Evolutionary conservation across 148 eudicot genomes (phyloP).

Genomic region (Rhododendron henanense): DNA sequence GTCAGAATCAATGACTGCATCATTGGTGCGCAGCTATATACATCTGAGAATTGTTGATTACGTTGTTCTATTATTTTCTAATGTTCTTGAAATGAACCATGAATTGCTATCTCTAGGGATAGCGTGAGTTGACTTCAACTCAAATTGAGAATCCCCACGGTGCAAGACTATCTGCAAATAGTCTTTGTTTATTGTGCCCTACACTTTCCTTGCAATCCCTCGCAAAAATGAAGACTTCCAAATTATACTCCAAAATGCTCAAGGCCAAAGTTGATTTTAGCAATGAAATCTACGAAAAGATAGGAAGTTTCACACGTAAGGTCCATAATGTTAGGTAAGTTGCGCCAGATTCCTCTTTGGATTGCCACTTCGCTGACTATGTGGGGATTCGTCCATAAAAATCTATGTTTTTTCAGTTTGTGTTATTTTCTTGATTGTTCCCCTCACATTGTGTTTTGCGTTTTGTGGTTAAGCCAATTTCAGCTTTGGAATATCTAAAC

Average conservation of each 20-base stretch:
- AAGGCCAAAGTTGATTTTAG: neutral
- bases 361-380: neutral
- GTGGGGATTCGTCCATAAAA: no score
- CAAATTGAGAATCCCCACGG: neutral
- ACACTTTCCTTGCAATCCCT: neutral
- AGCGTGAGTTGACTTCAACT: neutral
- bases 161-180: neutral
- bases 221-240: neutral
- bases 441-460: neutral
- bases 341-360: neutral
- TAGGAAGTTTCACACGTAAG: neutral
- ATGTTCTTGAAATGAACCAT: neutral
- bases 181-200: neutral
- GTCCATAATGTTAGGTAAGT: neutral
- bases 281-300: neutral
- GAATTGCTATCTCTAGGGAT: neutral
- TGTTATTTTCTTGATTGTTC: neutral
- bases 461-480: neutral
- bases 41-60: neutral
- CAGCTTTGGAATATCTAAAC: neutral
- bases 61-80: neutral
- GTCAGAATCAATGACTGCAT: neutral
- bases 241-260: neutral
- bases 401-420: neutral
- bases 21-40: neutral